These are phyloP conservation scores for Moesziomyces parantarcticus DNA, from an alignment of 1,284 basidiomycete species.

Conservation along the genomic window DNA sequence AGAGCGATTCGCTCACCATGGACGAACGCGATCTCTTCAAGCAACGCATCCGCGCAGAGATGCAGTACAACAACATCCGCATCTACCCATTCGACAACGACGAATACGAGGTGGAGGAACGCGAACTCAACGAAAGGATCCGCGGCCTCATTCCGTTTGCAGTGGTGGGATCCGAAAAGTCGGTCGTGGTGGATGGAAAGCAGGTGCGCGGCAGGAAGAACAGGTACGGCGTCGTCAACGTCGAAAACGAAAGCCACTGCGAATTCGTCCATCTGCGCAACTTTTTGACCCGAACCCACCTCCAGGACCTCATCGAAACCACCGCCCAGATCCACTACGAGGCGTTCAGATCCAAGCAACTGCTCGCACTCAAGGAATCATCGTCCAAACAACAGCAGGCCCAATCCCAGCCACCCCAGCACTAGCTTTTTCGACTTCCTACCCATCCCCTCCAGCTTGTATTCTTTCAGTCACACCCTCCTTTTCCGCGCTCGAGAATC, in stretches of 20 bases:
- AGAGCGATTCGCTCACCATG: conserved; percentile 92
- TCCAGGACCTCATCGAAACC: conserved; percentile 98
- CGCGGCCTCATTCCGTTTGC: conserved; percentile 96
- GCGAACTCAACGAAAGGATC: conserved; percentile 89
- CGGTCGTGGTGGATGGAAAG: conserved; percentile 94
- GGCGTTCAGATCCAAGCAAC: conserved; percentile 97
- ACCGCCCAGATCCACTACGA: conserved; percentile 99
- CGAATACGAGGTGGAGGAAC: conserved; percentile 89
- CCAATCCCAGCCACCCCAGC: conserved; percentile 3
- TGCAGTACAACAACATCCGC: conserved; percentile 91
- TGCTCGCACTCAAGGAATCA: conserved; percentile 86
- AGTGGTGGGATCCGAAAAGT: conserved; percentile 92
- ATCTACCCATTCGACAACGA: conserved; percentile 97
- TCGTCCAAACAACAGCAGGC: conserved; percentile 65
- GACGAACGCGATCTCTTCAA: conserved; percentile 95
- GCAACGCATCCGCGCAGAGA: conserved; percentile 91
- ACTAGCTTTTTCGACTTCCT: not conserved
- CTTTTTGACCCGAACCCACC: conserved; percentile 91
- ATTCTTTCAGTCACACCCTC: no score
- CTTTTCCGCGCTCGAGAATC: no score
- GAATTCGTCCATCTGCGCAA: conserved; percentile 97
- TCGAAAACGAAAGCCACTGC: conserved; percentile 91
- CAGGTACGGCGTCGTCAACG: conserved; percentile 97
- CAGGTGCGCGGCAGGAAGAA: conserved; percentile 94
- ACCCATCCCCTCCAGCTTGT: no score